Evolutionary conservation across 495 filamentous ascomycete species (phyloP).

Genomic region (Pyronema omphalodes): DNA sequence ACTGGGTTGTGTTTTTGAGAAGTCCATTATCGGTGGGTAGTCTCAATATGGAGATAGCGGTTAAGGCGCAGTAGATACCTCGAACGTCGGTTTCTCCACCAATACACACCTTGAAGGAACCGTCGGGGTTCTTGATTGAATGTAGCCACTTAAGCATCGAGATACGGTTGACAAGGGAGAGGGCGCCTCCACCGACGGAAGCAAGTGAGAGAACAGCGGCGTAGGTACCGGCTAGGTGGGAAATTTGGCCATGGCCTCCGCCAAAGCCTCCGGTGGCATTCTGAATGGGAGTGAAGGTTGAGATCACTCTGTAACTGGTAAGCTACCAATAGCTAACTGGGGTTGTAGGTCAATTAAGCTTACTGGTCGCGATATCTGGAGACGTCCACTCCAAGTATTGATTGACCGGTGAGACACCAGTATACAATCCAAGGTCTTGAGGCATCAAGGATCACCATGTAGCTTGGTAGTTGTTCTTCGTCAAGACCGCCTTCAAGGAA

Average conservation of each 20-base stretch:
- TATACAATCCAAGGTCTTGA: conserved; percentile 85
- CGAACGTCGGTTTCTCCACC: conserved; percentile 85
- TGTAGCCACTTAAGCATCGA: conserved; percentile 83
- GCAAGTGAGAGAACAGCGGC: conserved; percentile 59
- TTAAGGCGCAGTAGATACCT: conserved; percentile 79
- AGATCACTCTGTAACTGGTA: conserved; percentile 31
- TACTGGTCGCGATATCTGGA: conserved; percentile 39
- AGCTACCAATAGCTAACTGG: neutral
- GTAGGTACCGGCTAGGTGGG: conserved; percentile 78
- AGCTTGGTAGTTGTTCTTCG: conserved; percentile 36
- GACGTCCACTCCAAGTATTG: conserved; percentile 58
- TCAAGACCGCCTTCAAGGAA: conserved; percentile 54
- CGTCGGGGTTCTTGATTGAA: conserved; percentile 60
- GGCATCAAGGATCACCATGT: conserved; percentile 55
- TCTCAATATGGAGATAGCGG: conserved; percentile 62
- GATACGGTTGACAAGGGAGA: conserved; percentile 57
- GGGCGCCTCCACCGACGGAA: conserved; percentile 53
- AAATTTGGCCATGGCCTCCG: conserved; percentile 75
- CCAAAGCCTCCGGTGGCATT: conserved; percentile 77
- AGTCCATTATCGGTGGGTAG: conserved; percentile 46
- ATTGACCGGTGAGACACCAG: conserved; percentile 62
- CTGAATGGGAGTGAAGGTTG: conserved; percentile 60
- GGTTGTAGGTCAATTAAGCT: conserved; percentile 26
- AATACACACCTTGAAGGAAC: conserved; percentile 61
- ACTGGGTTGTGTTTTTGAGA: conserved; percentile 51